Evolutionary conservation across 768 basidiomycete species (phyloP).

Genomic region (Boletus subparvulus): DNA sequence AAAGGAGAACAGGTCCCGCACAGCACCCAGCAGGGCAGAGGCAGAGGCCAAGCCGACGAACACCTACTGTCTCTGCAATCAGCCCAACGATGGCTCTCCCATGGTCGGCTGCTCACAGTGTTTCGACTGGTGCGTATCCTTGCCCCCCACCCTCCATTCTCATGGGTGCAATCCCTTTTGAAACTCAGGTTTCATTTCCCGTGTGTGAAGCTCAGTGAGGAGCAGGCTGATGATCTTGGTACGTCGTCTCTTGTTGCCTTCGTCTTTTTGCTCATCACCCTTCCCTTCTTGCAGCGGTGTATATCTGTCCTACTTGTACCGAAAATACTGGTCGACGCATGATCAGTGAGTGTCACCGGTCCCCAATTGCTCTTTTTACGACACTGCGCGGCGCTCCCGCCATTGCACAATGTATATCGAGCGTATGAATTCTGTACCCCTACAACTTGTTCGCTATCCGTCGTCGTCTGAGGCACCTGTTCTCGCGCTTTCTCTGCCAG

Average conservation of each 20-base stretch:
- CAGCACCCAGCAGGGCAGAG: conserved; percentile 25
- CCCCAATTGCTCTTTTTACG: conserved; percentile 30
- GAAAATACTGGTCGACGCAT: conserved; percentile 61
- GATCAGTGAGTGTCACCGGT: conserved; percentile 70
- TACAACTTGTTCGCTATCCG: conserved; percentile 36
- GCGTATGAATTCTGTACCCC: conserved; percentile 37
- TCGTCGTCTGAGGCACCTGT: conserved; percentile 33
- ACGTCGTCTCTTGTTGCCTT: conserved; percentile 35
- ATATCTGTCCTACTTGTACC: conserved; percentile 56
- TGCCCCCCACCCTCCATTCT: neutral
- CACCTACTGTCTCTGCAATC: conserved; percentile 58
- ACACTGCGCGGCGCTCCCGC: conserved; percentile 23
- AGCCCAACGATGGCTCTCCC: conserved; percentile 73
- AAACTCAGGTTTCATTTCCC: conserved; percentile 75
- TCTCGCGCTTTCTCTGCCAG: conserved; percentile 34
- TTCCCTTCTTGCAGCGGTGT: conserved; percentile 47
- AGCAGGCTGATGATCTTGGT: conserved; percentile 78
- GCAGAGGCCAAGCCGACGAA: conserved; percentile 16
- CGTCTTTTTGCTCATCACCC: conserved; percentile 14
- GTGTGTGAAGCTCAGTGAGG: conserved; percentile 64
- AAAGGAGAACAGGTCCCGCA: conserved; percentile 31
- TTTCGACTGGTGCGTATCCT: conserved; percentile 58
- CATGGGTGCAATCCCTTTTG: conserved; percentile 1
- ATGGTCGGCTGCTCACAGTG: conserved; percentile 79
- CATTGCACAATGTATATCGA: conserved; percentile 36